phyloP scores from a whole-genome alignment of 768 basidiomycete genomes.

The Boletus subparvulus region DNA sequence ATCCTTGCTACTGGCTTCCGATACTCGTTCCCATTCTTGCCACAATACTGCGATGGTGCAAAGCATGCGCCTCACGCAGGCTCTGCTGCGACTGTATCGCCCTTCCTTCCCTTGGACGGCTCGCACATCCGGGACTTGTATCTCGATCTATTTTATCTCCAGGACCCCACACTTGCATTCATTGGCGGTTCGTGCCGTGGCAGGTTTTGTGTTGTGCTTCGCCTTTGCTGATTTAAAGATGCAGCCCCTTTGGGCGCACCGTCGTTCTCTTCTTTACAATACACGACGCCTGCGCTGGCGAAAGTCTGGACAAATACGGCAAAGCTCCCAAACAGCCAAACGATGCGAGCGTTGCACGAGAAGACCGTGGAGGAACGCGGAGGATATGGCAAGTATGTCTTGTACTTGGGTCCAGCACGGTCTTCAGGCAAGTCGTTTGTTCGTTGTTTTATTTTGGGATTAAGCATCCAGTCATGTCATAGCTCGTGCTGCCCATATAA shows the following conservation, averaged over 20 bases:
- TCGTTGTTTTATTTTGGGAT: neutral
- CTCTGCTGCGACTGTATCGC: neutral
- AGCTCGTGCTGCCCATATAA: neutral
- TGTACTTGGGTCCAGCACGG: neutral
- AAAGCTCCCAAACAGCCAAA: slow-evolving; percentile 5
- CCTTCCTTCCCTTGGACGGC: slow-evolving; percentile 11
- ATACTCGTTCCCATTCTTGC: no score
- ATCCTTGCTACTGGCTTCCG: no score
- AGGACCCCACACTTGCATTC: no score
- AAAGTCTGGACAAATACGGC: slow-evolving; percentile 16
- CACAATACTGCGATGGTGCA: no score
- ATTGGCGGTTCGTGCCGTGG: neutral
- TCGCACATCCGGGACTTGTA: slow-evolving; percentile 10
- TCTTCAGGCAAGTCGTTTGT: neutral
- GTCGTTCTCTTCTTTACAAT: neutral
- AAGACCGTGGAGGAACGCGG: no score
- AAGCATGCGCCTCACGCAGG: neutral
- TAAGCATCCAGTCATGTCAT: neutral
- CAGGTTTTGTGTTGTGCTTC: no score
- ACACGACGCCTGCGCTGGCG: slow-evolving; percentile 7
- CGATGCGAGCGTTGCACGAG: slow-evolving; percentile 1
- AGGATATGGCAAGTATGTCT: slow-evolving; percentile 9
- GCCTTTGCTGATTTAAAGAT: neutral
- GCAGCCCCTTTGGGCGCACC: neutral
- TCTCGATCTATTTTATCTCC: slow-evolving; percentile 15